Base-by-base conservation (phyloP, 2,329 filamentous ascomycete species). In the Sporothrix variecibatus region DNA sequence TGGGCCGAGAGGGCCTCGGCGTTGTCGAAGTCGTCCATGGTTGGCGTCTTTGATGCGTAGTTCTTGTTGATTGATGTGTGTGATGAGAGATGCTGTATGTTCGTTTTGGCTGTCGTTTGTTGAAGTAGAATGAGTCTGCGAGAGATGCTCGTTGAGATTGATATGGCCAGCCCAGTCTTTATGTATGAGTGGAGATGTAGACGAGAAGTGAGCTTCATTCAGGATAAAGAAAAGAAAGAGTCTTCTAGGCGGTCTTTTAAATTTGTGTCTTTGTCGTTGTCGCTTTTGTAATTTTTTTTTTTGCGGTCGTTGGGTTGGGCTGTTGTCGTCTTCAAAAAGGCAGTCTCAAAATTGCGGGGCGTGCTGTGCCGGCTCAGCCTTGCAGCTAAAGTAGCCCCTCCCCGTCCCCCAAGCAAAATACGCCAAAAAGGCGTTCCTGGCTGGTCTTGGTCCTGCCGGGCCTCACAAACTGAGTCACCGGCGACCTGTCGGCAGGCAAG, bases 1-100 rank as follows among this genome's bases (percentile, higher is more conserved):
- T 74, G 72, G 2, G 69, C 76, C 2, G 78, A 76, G 8, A 75
- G 64, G 3, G 76, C 74, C n/a, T 76, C 76, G 15, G 75, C 75
- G 43, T 72, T 69, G 72, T 75, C 74, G 15, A 68, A 64, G 26
- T 73, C 73, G 51, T 75, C 73, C 75, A 75, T 75, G 26, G 11
- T 23, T 34, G 38, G 17, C 1, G 15, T 28, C 62, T 5, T 65
- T 38, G 26, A 9, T 38, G 58, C 7, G 62, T 8, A 38, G 8
- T 38, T 46, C 6, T 53, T 23, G 17, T 12, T 53, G n/a, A 12
- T 12, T 12, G 7, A 9, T 12, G 46, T 2, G 46, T 51, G 5
- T 26, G 23, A 12, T 28, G 56, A 34, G 26, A 17, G 12, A 4
- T 34, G 12, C 8, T 31, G 4, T 40, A 17, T 40, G 5, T n/a